These are phyloP conservation scores for Elaeagnus macrophylla DNA, from an alignment of 306 rosid genomes.

Conservation along the genomic window DNA sequence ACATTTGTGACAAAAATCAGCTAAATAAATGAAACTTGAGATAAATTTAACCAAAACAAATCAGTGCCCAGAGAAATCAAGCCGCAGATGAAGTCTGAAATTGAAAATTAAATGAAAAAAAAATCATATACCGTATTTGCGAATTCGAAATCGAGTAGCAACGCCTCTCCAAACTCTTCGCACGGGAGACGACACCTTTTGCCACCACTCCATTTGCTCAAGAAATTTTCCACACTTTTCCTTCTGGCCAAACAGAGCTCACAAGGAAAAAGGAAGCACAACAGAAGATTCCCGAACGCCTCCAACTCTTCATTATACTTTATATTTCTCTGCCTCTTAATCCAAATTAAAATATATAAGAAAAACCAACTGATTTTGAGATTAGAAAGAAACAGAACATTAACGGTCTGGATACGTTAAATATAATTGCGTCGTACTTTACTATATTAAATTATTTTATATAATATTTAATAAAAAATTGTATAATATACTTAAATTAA, in stretches of 20 bases:
- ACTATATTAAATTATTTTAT: too few relatives aligned
- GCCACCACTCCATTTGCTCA: slow-evolving; percentile 45
- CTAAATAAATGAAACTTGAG: not conserved
- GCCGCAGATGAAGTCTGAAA: not conserved
- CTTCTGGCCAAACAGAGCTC: slow-evolving; percentile 2
- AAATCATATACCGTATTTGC: slow-evolving; percentile 35
- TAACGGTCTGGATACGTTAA: too few relatives aligned
- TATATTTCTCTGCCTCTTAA: too few relatives aligned
- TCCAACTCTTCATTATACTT: not conserved
- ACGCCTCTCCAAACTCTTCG: slow-evolving; percentile 33
- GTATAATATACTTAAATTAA: too few relatives aligned
- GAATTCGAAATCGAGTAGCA: slow-evolving; percentile 37
- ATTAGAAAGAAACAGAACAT: slow-evolving; percentile 14
- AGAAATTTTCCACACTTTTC: slow-evolving; percentile 13
- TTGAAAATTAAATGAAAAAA: not conserved
- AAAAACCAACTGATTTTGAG: not conserved
- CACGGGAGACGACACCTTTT: slow-evolving; percentile 25
- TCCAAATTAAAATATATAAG: not conserved
- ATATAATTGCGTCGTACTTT: too few relatives aligned
- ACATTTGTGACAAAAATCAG: too few relatives aligned
- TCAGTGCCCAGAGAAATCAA: too few relatives aligned
- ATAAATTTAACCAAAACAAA: too few relatives aligned
- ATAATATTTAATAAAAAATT: not conserved
- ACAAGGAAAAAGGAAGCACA: not conserved
- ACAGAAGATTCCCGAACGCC: not conserved